Base-by-base conservation (phyloP, 805 yeast species). In the Saccharomyces eubayanus region DNA sequence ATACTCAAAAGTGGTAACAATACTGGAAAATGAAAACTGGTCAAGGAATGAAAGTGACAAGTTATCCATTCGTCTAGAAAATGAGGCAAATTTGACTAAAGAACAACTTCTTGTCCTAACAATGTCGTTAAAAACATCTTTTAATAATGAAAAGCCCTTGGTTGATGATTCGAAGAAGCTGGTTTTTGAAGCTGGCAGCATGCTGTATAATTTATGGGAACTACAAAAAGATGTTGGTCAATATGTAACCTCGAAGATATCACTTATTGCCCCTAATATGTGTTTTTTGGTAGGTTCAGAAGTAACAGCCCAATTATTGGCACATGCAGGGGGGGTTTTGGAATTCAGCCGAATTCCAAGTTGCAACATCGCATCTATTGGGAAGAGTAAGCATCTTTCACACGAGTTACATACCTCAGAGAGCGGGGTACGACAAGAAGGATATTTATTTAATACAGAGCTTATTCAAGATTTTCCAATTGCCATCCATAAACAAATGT, bases 331-430 rank as follows among this genome's bases (percentile, higher is more conserved):
- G 1, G 89, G 96, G 0, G 67, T 92, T 4, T 72, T 71, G 11
- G 83, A 80, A 6, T 70, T 92, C 9, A 81, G 89, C 2, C 71
- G 69, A 30, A 80, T 87, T 0, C 96, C 97, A 0, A 77, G 96
- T 3, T 88, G 97, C 62, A 92, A 92, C 64, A 62, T 92, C 24
- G 83, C 96, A 0, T 81, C 95, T 0, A 71, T 89, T 49, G 97
- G 96, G 0, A 77, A 76, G 46, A 69, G 77, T 6, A 66, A 59
- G 49, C 57, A 51, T 67, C 70, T 45, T 60, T 66, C 54, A 62
- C 63, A 61, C 29, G 64, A 75, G 73, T 47, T 67, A 72, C 59
- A 59, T 27, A 58, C 64, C 10, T 71, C 72, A 14, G 63, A 69
- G 6, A 68, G 72, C 12, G 81, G 80, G 10, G 73, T 77, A 8